Evolutionary conservation across 2,329 filamentous ascomycete species (phyloP), one percentile per base, ranked within the genome.

Genomic region (Venturia aucupariae): DNA sequence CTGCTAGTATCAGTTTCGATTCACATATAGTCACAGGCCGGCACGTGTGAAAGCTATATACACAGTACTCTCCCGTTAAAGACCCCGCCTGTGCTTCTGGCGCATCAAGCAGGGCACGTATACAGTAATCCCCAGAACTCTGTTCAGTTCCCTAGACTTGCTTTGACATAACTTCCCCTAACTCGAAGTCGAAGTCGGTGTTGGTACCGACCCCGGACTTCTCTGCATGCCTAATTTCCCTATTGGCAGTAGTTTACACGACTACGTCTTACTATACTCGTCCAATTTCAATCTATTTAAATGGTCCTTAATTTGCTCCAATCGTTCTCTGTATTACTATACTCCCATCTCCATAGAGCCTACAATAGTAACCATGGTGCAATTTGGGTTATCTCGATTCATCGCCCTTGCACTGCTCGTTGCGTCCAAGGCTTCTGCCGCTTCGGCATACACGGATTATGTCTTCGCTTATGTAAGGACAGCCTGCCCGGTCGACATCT

Each of bases 381-480:
- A 2, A 10, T 44, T n/a, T 42, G 42, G n/a, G 41, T 0, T 24
- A 15, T 42, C 2, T 42, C 24, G 22, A 8, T 42, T 39, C 1
- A 22, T 60, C 59, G 13, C 35, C n/a, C 59, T 38, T 60, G 59
- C 6, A n/a, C 7, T 60, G 35, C n/a, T n/a, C n/a, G 4, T 27
- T 11, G 35, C 30, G 13, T 27, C 59, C 38, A 42, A 38, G 32
- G 22, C 11, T 17, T n/a, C 27, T 27, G 55, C 55, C 17, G 38
- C 59, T 11, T 42, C 59, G 24, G 2, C 4, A 24, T 60, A 60
- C 22, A 27, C 59, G 38, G 59, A 60, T 24, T 60, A 42, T 24
- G 22, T 60, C 24, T 60, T 60, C 19, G 59, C 59, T 42, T 60
- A 42, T 60, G 59, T 60, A 44, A 17, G 41, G 15, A n/a, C n/a